These are phyloP conservation scores for Mollisiaceae sp. DNA, from an alignment of 2,329 filamentous ascomycete genomes.

Conservation along the genomic window DNA sequence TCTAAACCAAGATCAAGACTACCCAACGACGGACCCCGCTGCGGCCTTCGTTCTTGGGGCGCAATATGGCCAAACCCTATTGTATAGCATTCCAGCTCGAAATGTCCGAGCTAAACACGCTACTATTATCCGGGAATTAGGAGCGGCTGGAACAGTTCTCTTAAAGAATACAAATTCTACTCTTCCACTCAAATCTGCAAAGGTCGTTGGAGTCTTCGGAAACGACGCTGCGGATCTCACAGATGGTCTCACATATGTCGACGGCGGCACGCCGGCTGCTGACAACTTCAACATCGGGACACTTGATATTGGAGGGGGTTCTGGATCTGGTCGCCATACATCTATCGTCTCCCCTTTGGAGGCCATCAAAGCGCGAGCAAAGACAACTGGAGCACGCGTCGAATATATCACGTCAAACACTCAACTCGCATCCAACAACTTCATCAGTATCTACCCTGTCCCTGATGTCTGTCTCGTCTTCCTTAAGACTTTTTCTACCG, in stretches of 20 bases:
- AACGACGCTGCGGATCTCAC: conserved; percentile 60
- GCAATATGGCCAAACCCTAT: too few species aligned
- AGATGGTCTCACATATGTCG: conserved; percentile 57
- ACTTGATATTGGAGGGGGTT: conserved; percentile 33
- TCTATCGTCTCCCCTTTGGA: conserved; percentile 64
- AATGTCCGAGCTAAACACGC: conserved; percentile 55
- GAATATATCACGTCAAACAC: conserved; percentile 29
- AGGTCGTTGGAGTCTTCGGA: conserved; percentile 61
- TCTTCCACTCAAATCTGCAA: conserved; percentile 53
- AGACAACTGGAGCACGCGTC: conserved; percentile 16
- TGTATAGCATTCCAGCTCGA: conserved; percentile 19
- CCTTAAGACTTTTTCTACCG: conserved; percentile 70
- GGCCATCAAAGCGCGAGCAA: conserved; percentile 50
- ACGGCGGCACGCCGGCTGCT: neutral
- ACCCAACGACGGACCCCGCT: conserved; percentile 48
- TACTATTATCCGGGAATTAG: conserved; percentile 47
- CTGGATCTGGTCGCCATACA: conserved; percentile 58
- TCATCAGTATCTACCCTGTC: conserved; percentile 46
- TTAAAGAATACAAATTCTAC: conserved; percentile 69
- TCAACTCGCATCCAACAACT: conserved; percentile 14
- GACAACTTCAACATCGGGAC: conserved; percentile 25
- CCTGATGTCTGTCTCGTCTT: conserved; percentile 72
- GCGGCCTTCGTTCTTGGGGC: conserved; percentile 52
- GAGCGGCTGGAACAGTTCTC: conserved; percentile 65
- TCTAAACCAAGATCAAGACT: conserved; percentile 54